Evolutionary conservation across 345 rosid species (phyloP), one percentile per base, ranked within the genome.

Genomic region (Reutealis trisperma): DNA sequence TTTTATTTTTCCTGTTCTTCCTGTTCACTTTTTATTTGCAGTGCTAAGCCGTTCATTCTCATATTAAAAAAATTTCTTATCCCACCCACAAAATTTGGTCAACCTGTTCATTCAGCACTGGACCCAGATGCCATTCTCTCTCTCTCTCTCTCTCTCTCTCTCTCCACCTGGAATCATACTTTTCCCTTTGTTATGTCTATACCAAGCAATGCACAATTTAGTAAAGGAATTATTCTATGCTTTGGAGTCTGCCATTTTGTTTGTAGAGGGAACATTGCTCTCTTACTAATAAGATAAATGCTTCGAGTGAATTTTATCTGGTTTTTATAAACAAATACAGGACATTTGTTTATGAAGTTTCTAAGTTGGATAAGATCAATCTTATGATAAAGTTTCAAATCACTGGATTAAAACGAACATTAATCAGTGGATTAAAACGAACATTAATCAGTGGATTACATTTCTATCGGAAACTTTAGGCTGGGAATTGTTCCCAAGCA

Each of bases 101-200:
- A 25, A 9, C 24, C 67, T 73, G 59, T 15, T 25, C 47, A 25
- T 61, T 25, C 25, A 32, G 44, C 19, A 68, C 19, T 76, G 60
- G 34, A 59, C 59, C 21, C 3, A 25, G 79, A 12, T 68, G 45
- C 44, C 13, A 30, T 63, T 19, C 24, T 62, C 12, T 25, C 65
- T 15, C 65, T n/a, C n/a, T n/a, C n/a, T n/a, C 6, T 71, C 49
- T 24, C 15, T 44, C 18, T 22, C n/a, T 27, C 1, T 27, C 5
- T 1, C 57, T 59, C 54, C 64, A 5, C 75, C 59, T 62, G 67
- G 59, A 63, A 73, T 60, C 27, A 59, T 19, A 63, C 58, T 73
- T 42, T 42, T 45, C 8, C 58, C 68, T 32, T 72, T 59, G 57
- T 47, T 70, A 15, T 70, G 61, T 27, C 55, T 70, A 19, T 70